A percentile compares a stretch with the other conserved stretches of the same genome.
Evolutionary conservation across 345 rosid genomes (phyloP).

Genomic region (Lenwebbia sp.): DNA sequence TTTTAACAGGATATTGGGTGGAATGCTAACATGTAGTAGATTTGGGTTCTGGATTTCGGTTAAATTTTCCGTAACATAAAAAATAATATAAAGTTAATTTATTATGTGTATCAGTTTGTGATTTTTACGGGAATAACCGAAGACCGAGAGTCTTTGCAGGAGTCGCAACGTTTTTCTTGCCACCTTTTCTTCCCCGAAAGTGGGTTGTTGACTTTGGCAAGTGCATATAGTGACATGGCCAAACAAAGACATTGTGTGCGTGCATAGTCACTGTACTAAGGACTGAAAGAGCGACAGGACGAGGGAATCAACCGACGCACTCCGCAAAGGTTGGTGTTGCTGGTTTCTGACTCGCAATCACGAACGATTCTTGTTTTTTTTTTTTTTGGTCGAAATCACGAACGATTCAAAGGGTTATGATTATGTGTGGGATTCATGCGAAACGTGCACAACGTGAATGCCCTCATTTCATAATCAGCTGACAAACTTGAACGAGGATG

Average conservation of each 20-base stretch:
- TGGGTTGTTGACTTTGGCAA: background rate
- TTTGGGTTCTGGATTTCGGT: background rate
- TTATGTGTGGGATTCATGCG: background rate
- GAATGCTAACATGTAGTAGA: accelerated
- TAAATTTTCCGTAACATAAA: background rate
- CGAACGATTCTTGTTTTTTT: background rate
- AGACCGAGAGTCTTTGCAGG: background rate
- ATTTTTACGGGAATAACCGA: too few species aligned
- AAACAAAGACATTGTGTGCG: background rate
- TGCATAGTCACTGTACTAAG: background rate
- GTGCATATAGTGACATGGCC: background rate
- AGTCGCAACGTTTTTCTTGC: background rate
- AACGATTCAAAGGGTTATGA: background rate
- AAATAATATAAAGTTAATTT: background rate
- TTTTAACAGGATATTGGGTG: background rate
- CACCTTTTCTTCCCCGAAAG: background rate
- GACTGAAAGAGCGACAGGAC: background rate
- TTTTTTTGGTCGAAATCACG: background rate
- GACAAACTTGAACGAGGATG: background rate
- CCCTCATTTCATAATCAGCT: background rate
- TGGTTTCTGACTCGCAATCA: background rate
- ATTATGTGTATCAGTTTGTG: background rate
- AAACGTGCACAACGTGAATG: background rate
- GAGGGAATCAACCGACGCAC: background rate
- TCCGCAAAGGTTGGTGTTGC: background rate